Base-by-base conservation (phyloP, 805 yeast genomes). In the Candida argentea region DNA sequence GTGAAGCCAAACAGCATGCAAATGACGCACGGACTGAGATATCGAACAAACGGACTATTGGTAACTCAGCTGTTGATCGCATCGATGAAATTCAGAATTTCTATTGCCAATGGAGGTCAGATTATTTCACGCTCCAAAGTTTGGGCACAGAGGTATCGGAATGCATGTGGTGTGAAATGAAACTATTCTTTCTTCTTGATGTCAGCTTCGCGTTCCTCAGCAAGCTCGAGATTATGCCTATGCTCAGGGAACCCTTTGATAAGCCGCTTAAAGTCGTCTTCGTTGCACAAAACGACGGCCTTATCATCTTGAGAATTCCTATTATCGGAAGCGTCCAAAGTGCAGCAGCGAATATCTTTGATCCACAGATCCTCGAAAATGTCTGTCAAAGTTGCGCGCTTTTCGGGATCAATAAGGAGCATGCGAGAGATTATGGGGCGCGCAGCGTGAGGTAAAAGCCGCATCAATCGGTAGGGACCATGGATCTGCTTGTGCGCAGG, bases 401-500 rank as follows among this genome's bases (percentile, higher is more conserved):
- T 57, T 1, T 33, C 32, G 7, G 80, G 76, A 38, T 80, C 83
- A 10, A 78, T 60, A 28, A 64, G 64, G 16, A 82, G 53, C 75
- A 82, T 79, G 33, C 56, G 64, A 14, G 80, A 75, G 17, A 82
- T 61, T 7, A 82, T 60, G 8, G 89, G 91, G 51, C 94, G 67
- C 10, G 91, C 61, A 5, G 89, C 86, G 50, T 82, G 94, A 4
- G 94, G 94, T 20, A 82, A 55, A 28, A 82, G 57, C 54, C 94
- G 70, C 77, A 82, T 72, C 38, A 82, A 57, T 47, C 94, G 63
- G 54, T 82, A 82, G 7, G 91, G 89, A 5, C 94, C 94, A 43
- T 80, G 86, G 14, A 80, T 73, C 36, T 74, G 76, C 40, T 70
- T 72, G 41, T 61, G 67, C n/a, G 52, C 25, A 20, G 58, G 41